Conservation (phyloP, 208 protist genomes). For the Acanthamoeba divionensis region DNA sequence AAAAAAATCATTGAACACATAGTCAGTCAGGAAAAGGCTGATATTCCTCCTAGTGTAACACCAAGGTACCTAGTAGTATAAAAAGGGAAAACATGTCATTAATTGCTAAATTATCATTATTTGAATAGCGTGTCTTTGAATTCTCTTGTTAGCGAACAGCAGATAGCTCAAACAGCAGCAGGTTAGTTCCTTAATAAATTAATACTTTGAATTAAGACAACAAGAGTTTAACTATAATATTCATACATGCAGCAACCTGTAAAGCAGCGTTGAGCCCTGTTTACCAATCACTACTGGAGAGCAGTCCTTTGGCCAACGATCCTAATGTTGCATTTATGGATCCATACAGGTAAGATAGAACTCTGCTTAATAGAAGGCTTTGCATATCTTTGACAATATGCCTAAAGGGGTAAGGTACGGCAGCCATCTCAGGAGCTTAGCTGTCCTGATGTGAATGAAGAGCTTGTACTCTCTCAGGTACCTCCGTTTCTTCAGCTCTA, state of each 20-base stretch:
- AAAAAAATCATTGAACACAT: neutral
- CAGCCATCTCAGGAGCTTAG: neutral
- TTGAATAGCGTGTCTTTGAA: neutral
- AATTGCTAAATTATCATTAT: no score
- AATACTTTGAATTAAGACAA: neutral
- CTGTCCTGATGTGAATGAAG: slow-evolving; percentile 33
- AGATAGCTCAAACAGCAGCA: neutral
- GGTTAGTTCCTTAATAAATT: neutral
- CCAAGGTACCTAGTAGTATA: neutral
- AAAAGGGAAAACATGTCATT: no score
- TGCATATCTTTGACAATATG: neutral
- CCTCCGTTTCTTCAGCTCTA: neutral
- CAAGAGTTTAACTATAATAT: neutral
- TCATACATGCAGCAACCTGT: neutral
- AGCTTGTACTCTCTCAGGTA: slow-evolving; percentile 49
- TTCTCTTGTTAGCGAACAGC: neutral
- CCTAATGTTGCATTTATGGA: neutral
- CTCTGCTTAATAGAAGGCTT: neutral
- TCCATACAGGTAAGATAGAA: no score
- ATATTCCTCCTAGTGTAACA: neutral
- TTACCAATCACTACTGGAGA: neutral
- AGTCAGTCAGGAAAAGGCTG: slow-evolving; percentile 48
- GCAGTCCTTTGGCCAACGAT: neutral
- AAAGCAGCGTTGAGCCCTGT: neutral
- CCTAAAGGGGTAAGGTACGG: neutral